These are phyloP conservation scores for sorghum (Sorghum bicolor) DNA, from an alignment of 176 grass and related monocot genomes.

Conservation along the genomic window DNA sequence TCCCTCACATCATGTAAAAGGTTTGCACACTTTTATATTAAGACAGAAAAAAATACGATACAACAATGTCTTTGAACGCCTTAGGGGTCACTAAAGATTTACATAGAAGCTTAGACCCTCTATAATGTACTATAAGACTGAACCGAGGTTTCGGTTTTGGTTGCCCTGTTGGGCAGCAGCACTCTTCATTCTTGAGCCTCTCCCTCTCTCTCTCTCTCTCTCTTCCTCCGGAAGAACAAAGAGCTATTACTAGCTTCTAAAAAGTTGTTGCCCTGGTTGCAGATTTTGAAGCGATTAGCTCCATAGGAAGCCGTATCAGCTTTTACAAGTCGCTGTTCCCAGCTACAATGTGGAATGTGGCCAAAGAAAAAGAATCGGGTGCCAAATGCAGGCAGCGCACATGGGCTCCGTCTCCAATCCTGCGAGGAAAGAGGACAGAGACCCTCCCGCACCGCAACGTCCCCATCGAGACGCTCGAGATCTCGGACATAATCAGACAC, in stretches of 20 bases:
- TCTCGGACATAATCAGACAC: slow-evolving; percentile 21
- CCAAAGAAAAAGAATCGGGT: neutral
- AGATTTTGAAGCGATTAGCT: neutral
- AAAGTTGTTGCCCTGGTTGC: neutral
- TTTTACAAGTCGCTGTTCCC: neutral
- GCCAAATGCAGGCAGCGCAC: slow-evolving; percentile 18
- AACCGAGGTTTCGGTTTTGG: neutral
- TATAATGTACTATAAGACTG: no score
- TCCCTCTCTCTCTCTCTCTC: neutral
- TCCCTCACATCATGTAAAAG: no score
- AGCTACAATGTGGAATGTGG: neutral
- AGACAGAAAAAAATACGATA: no score
- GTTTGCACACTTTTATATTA: no score
- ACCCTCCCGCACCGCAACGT: neutral
- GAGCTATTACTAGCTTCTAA: neutral
- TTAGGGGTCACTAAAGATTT: no score
- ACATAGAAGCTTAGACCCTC: no score
- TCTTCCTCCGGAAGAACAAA: neutral
- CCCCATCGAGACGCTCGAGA: slow-evolving; percentile 21
- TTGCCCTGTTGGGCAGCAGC: neutral
- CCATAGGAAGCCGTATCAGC: neutral
- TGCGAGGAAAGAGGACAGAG: neutral
- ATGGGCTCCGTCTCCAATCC: neutral
- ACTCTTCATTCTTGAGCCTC: neutral
- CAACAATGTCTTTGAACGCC: no score